phyloP scores from a whole-genome alignment of 208 protist genomes.

The Leishmania guyanensis region DNA sequence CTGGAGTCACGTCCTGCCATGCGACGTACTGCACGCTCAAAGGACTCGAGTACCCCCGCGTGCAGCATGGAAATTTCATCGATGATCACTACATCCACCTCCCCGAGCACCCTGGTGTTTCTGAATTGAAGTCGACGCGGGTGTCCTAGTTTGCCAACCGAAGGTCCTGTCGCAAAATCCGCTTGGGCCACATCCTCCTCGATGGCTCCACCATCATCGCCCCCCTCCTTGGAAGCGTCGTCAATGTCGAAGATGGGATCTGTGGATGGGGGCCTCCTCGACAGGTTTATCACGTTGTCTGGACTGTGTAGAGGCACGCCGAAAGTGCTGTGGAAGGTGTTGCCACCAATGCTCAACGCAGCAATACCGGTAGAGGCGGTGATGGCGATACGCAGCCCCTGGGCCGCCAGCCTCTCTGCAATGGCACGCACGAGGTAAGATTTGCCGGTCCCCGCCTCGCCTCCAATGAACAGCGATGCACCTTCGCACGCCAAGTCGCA shows the following conservation, averaged over 20 bases:
- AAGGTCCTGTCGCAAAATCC: neutral
- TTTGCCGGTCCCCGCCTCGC: constrained; percentile 91
- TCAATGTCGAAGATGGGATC: constrained; percentile 19
- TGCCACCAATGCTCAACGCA: constrained; percentile 85
- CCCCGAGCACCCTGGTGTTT: constrained; percentile 11
- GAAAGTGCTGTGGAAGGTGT: constrained; percentile 87
- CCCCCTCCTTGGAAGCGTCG: neutral
- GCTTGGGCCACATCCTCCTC: neutral
- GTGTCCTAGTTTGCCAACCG: neutral
- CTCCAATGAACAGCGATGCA: constrained; percentile 83
- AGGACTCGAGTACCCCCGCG: constrained; percentile 72
- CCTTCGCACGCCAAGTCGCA: constrained; percentile 37
- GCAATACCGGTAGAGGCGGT: constrained; percentile 89
- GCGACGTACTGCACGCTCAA: constrained; percentile 73
- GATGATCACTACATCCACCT: constrained; percentile 68
- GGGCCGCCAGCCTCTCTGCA: constrained; percentile 36
- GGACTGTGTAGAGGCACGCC: constrained; percentile 51
- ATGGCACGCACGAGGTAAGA: constrained; percentile 77
- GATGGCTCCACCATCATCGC: constrained; percentile 11
- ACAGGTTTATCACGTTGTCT: constrained; percentile 10
- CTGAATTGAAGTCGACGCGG: constrained; percentile 17
- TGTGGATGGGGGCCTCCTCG: neutral
- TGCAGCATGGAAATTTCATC: constrained; percentile 94
- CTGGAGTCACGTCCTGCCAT: constrained; percentile 35
- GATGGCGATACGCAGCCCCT: constrained; percentile 45